Evolutionary conservation across 2,329 filamentous ascomycete species (phyloP).

Genomic region (Diaporthe helianthi): DNA sequence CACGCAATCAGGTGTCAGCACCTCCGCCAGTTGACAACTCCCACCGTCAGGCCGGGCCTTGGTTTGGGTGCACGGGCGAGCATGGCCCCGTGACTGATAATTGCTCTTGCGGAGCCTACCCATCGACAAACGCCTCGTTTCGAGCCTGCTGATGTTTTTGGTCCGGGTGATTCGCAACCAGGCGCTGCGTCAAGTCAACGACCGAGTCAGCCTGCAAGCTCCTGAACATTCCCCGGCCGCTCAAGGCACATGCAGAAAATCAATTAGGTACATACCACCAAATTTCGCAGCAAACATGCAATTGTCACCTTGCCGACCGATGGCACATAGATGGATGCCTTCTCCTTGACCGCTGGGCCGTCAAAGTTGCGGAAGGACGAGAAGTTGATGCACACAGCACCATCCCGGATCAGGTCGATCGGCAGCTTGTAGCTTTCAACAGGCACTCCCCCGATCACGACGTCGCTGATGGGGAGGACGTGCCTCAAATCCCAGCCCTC

Average conservation of each 20-base stretch:
- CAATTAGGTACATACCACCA: conserved; percentile 70
- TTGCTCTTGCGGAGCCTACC: conserved; percentile 37
- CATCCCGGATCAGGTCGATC: conserved; percentile 80
- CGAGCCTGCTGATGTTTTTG: conserved; percentile 49
- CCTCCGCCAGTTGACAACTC: neutral
- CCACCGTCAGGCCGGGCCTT: neutral
- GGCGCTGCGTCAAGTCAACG: conserved; percentile 47
- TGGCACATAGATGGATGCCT: conserved; percentile 95
- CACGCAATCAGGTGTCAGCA: neutral
- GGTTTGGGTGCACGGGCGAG: neutral
- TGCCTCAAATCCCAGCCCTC: conserved; percentile 80
- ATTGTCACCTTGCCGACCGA: conserved; percentile 98
- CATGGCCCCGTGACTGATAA: neutral
- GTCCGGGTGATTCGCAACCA: conserved; percentile 57
- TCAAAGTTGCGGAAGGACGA: conserved; percentile 95
- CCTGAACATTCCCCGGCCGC: neutral
- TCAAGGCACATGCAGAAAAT: conserved; percentile 39
- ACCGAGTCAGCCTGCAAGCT: neutral
- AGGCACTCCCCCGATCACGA: conserved; percentile 93
- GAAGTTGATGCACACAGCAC: conserved; percentile 98
- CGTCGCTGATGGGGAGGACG: conserved; percentile 86
- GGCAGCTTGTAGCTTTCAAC: conserved; percentile 90
- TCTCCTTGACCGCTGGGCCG: conserved; percentile 84
- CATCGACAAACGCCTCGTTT: conserved; percentile 51
- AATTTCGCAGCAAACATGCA: conserved; percentile 85